Base-by-base conservation (phyloP, 2,329 filamentous ascomycete species). In the Ophiostoma triangulosporum region DNA sequence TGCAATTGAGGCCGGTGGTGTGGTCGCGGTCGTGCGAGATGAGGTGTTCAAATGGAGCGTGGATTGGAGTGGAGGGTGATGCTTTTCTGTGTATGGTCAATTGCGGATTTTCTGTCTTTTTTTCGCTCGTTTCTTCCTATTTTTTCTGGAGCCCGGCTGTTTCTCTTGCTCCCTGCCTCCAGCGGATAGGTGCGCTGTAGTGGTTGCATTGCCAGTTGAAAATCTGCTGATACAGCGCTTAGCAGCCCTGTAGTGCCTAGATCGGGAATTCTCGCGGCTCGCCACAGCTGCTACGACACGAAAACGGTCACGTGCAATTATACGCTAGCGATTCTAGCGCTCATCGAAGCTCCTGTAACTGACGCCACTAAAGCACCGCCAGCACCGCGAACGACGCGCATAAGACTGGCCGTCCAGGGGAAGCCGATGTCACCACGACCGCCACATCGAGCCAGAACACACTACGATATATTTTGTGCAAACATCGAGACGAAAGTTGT, bases 181-280 rank as follows among this genome's bases (percentile, higher is more conserved):
- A 46, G 43, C 43, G 8, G 43, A 15, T 12, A 27, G 14, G 43
- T 46, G 26, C 38, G 22, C 38, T 45, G 26, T 45, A 12, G 17
- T 8, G 12, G 24, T 22, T 45, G 24, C 26, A 15, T 27, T 17
- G 20, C 24, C 17, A 29, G 43, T 26, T 31, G 11, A 17, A 3
- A 31, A 55, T 51, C 40, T 49, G 50, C 50, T 52, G 53, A 48
- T 46, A 22, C 31, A 48, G 22, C 24, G 3, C 29, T 29, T 38
- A 53, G 6, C 17, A 40, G 9, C 46, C 20, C 3, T 29, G 36
- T 22, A 27, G 49, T 14, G 33, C 26, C 24, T 49, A 43, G 45
- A 27, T 53, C 52, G 54, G 56, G 46, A 56, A 48, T 54, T 57
- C 50, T 57, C 54, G 56, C 56, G 49, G 43, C 27, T 53, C 50